Evolutionary conservation across 805 yeast genomes (phyloP).

Genomic region (Saccharomycopsis guyanensis): DNA sequence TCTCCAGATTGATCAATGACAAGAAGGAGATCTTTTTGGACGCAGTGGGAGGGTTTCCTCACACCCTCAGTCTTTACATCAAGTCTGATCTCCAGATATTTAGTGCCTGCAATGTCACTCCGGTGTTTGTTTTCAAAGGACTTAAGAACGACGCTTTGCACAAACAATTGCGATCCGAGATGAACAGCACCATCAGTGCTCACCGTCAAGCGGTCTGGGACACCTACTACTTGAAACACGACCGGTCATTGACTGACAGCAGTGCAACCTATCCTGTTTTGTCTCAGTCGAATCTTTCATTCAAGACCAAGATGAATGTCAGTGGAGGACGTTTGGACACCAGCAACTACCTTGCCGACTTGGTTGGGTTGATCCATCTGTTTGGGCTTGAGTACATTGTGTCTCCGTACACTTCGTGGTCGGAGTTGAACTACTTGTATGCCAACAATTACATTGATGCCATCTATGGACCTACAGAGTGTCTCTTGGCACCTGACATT

Average conservation of each 20-base stretch:
- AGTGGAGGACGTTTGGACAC: slow-evolving; percentile 29
- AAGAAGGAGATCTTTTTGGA: slow-evolving; percentile 63
- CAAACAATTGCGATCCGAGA: slow-evolving; percentile 22
- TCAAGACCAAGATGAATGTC: slow-evolving; percentile 1
- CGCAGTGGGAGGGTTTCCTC: slow-evolving; percentile 79
- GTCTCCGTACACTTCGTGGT: slow-evolving; percentile 77
- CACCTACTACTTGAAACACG: slow-evolving; percentile 27
- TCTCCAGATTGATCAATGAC: slow-evolving; percentile 50
- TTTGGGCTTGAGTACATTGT: slow-evolving; percentile 57
- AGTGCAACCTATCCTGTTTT: background rate
- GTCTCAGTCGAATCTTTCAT: background rate
- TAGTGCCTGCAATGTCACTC: slow-evolving; percentile 56
- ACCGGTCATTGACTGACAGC: background rate
- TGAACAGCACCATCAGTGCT: background rate
- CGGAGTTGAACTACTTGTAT: slow-evolving; percentile 69
- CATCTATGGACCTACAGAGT: slow-evolving; percentile 80
- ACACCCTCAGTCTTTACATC: slow-evolving; percentile 46
- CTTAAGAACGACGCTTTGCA: slow-evolving; percentile 34
- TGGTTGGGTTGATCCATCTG: slow-evolving; percentile 49
- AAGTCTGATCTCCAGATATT: slow-evolving; percentile 58
- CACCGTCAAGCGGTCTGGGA: slow-evolving; percentile 41
- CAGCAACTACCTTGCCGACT: slow-evolving; percentile 44
- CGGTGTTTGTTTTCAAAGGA: slow-evolving; percentile 75
- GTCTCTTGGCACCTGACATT: slow-evolving; percentile 49
- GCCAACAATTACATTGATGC: slow-evolving; percentile 55